These are phyloP conservation scores for Kluyveromyces lactis DNA, from an alignment of 805 yeast genomes.

Conservation along the genomic window DNA sequence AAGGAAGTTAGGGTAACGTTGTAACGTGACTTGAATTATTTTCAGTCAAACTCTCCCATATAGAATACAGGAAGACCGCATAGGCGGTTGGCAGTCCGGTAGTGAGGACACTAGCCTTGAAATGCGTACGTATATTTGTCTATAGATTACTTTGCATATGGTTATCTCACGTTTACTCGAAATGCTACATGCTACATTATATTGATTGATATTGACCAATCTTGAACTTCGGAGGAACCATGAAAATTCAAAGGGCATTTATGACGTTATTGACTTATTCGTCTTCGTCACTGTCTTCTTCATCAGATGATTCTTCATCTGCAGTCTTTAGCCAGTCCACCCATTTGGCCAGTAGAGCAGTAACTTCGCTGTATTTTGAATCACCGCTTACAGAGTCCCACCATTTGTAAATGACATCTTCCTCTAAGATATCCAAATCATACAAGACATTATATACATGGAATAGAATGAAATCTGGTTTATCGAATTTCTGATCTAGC, in stretches of 20 bases:
- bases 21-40: not conserved
- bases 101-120: too few relatives aligned
- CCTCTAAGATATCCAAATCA: slow-evolving; percentile 75
- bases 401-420: slow-evolving; percentile 75
- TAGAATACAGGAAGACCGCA: too few relatives aligned
- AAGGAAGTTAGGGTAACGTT: too few relatives aligned
- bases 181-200: too few relatives aligned
- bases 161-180: too few relatives aligned
- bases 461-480: slow-evolving; percentile 30
- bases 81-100: too few relatives aligned
- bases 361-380: slow-evolving; percentile 39
- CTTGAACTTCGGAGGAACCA: too few relatives aligned
- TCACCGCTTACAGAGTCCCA: slow-evolving; percentile 46
- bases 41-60: too few relatives aligned
- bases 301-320: slow-evolving; percentile 49
- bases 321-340: slow-evolving; percentile 84
- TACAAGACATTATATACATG: slow-evolving; percentile 53
- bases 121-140: too few relatives aligned
- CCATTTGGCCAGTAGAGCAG: slow-evolving; percentile 59
- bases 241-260: too few relatives aligned
- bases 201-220: too few relatives aligned
- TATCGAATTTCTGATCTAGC: slow-evolving; percentile 19
- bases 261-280: not conserved
- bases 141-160: too few relatives aligned
- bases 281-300: slow-evolving; percentile 36